Evolutionary conservation across 768 basidiomycete species (phyloP), one percentile per base, ranked within the genome.

Genomic region (Hydnomerulius pinastri): DNA sequence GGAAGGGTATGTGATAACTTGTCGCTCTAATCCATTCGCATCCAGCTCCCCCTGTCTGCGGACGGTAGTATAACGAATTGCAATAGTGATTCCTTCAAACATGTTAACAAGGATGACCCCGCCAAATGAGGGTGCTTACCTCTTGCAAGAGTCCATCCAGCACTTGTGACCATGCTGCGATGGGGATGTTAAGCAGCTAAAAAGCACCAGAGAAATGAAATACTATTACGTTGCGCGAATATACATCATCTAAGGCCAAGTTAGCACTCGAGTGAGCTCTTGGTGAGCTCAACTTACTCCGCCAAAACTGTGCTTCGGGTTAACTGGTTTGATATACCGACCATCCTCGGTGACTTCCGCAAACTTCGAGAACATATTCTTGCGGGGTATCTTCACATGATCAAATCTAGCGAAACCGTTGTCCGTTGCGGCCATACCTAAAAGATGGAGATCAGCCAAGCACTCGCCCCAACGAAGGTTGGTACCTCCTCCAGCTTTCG

Each of bases 321-420:
- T 88, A 27, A 81, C 81, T 15, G 88, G 87, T 54, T 77, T 73
- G 21, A 83, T 58, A 58, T 91, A 92, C 51, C 68, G 64, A 3
- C 86, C 86, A 0, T 80, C 82, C 25, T 81, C 71, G 0, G 85
- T 85, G 35, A 91, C 83, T 40, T 76, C 76, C 1, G 88, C 84
- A 54, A 89, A 90, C 46, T 80, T 83, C 36, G 83, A 85, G 5
- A 91, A 78, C 87, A 92, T 90, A 37, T 86, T 72, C 50, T 77
- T 78, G 43, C 81, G 78, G 1, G 87, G 85, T 43, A 89, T 82
- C 8, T 82, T 77, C 39, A 87, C 77, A 54, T 75, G 84, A 53
- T 82, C 63, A 51, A 89, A 88, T 15, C 77, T 74, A 6, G 81
- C 85, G 53, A 79, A 90, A 2, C 88, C 88, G 50, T 89, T 83